Conservation (phyloP, 805 yeast genomes). For the Pichia pseudocactophila region DNA sequence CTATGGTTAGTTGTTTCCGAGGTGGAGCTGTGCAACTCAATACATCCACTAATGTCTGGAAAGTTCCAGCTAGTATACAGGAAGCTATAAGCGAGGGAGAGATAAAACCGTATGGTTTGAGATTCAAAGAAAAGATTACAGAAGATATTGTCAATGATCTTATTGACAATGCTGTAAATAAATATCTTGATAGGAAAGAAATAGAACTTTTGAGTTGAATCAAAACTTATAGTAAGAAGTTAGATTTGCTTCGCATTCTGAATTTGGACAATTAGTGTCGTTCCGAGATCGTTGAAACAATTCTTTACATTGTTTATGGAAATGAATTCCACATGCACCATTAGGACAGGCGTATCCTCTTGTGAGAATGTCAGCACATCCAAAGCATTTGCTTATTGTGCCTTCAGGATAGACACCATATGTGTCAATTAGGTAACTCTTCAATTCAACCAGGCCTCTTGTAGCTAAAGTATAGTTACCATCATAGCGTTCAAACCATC, state of each 20-base stretch:
- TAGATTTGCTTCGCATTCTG: conserved; percentile 17
- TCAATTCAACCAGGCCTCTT: conserved; percentile 39
- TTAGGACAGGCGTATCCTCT: conserved; percentile 37
- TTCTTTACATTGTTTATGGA: conserved; percentile 41
- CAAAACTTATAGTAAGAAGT: conserved; percentile 13
- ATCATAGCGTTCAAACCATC: conserved; percentile 40
- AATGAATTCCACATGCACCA: conserved; percentile 29
- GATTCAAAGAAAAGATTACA: conserved; percentile 62
- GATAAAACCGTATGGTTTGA: conserved; percentile 44
- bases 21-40: conserved; percentile 70
- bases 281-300: conserved; percentile 30
- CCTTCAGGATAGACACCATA: conserved; percentile 32
- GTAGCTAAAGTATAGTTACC: conserved; percentile 32
- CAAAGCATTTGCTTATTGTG: conserved; percentile 35
- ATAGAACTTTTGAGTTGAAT: not conserved
- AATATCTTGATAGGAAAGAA: conserved; percentile 34
- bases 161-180: conserved; percentile 72
- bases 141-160: conserved; percentile 81
- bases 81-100: conserved; percentile 17
- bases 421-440: conserved; percentile 33
- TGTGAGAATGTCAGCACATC: conserved; percentile 47
- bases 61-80: conserved; percentile 31
- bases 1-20: conserved; percentile 74
- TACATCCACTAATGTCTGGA: conserved; percentile 56
- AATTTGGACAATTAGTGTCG: conserved; percentile 26